Evolutionary conservation across 2,329 filamentous ascomycete genomes (phyloP).

Genomic region (Pseudogymnoascus sp.): DNA sequence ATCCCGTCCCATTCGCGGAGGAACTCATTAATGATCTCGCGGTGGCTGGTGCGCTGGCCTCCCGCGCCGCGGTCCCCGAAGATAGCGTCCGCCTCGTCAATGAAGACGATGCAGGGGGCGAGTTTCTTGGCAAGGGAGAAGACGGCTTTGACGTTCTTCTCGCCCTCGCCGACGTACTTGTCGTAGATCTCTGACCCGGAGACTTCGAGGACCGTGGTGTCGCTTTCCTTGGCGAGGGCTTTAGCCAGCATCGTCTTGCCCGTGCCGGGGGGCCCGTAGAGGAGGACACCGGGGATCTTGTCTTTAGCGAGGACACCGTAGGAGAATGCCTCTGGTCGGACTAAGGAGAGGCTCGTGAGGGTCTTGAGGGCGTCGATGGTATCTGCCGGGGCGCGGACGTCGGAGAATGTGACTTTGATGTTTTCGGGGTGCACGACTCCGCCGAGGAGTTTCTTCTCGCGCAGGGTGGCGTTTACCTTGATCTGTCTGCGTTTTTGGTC

Average conservation of each 20-base stretch:
- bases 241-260: conserved; percentile 66
- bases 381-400: conserved; percentile 75
- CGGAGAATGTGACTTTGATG: conserved; percentile 79
- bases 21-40: conserved; percentile 95
- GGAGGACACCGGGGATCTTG: conserved; percentile 79
- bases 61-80: conserved; percentile 68
- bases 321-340: conserved; percentile 87
- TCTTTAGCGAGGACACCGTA: conserved; percentile 91
- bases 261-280: conserved; percentile 83
- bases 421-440: conserved; percentile 77
- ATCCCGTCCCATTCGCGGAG: conserved; percentile 95
- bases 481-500: conserved; percentile 40
- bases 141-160: conserved; percentile 91
- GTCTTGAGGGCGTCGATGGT: conserved; percentile 85
- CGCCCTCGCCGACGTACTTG: conserved; percentile 92
- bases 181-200: conserved; percentile 89
- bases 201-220: conserved; percentile 74
- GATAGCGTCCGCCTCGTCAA: conserved; percentile 93
- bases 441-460: conserved; percentile 75
- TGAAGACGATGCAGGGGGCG: conserved; percentile 87
- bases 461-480: conserved; percentile 57
- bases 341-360: conserved; percentile 77
- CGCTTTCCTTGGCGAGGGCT: conserved; percentile 61
- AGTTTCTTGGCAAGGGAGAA: conserved; percentile 89
- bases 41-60: conserved; percentile 62